Percentiles rank a stretch among this genome's conserved stretches.
Conservation (phyloP, 192 early-diverging fungal species). For the Backusella macrospora region DNA sequence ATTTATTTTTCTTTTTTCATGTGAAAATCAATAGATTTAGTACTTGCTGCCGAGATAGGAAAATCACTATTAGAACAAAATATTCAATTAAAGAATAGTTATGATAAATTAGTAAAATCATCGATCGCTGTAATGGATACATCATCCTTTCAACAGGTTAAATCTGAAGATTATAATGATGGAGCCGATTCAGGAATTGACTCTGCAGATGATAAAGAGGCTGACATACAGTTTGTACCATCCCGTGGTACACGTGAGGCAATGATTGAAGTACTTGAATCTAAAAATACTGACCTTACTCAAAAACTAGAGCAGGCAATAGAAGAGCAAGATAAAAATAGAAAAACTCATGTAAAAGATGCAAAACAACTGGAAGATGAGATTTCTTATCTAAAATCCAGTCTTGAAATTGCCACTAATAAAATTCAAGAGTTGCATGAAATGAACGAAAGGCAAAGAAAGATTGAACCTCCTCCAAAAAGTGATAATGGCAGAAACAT, state of each 20-base stretch:
- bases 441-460: conserved; percentile 27
- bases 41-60: conserved; percentile 50
- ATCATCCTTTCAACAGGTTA: not conserved
- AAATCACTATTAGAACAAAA: conserved; percentile 53
- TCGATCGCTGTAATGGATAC: not conserved
- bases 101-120: conserved; percentile 37
- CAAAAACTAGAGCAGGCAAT: conserved; percentile 22
- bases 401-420: conserved; percentile 35
- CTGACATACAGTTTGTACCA: conserved; percentile 17
- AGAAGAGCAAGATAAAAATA: conserved; percentile 15
- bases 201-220: conserved; percentile 8
- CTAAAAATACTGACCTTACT: conserved; percentile 26
- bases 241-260: conserved; percentile 30
- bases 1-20: conserved; percentile 16
- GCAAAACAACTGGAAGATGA: conserved; percentile 25
- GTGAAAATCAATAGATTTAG: conserved; percentile 40
- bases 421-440: conserved; percentile 37
- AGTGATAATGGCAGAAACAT: conserved; percentile 22
- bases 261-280: conserved; percentile 38
- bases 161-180: not conserved
- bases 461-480: not conserved
- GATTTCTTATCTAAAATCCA: conserved; percentile 22
- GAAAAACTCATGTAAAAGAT: conserved; percentile 17
- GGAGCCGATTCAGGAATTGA: conserved; percentile 22
- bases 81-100: conserved; percentile 43